Percentiles rank a stretch among this genome's conserved stretches.
Conservation (phyloP, 768 basidiomycete species). For the Russula sp. region DNA sequence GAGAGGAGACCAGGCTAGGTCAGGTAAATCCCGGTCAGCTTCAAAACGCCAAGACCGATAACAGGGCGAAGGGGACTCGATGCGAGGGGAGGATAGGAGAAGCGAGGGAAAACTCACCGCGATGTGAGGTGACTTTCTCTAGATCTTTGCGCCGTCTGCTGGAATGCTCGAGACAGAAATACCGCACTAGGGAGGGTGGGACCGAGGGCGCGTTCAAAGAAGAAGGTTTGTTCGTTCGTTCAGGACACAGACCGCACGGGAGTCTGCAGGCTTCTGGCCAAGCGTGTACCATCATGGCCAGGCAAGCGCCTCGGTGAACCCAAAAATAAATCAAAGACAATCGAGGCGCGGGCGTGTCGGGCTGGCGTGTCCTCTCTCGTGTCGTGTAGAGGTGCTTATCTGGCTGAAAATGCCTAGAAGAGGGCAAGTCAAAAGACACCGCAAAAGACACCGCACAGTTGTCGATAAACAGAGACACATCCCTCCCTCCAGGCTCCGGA, state of each 20-base stretch:
- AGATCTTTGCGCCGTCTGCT: not conserved
- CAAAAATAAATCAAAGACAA: slow-evolving; percentile 9
- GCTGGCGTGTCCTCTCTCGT: not conserved
- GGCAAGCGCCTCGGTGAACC: not conserved
- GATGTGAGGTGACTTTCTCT: not conserved
- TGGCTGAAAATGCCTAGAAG: not conserved
- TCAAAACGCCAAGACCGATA: not conserved
- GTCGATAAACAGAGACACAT: slow-evolving; percentile 7
- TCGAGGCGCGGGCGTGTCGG: slow-evolving; percentile 1
- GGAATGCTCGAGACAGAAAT: not conserved
- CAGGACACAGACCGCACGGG: slow-evolving; percentile 15
- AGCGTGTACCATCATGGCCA: not conserved
- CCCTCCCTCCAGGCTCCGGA: not conserved
- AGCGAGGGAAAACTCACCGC: not conserved
- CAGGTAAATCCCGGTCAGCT: not conserved
- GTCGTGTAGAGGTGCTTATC: no score
- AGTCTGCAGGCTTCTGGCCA: slow-evolving; percentile 19
- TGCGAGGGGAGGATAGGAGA: not conserved
- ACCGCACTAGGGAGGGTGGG: not conserved
- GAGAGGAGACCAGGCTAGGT: no score
- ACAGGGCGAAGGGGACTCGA: slow-evolving; percentile 20
- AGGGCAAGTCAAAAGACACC: not conserved
- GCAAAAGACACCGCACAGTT: not conserved
- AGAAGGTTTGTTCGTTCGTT: not conserved
- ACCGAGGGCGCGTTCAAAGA: not conserved